Evolutionary conservation across 192 early-diverging fungal species (phyloP).

Genomic region (Entomortierella beljakovae): DNA sequence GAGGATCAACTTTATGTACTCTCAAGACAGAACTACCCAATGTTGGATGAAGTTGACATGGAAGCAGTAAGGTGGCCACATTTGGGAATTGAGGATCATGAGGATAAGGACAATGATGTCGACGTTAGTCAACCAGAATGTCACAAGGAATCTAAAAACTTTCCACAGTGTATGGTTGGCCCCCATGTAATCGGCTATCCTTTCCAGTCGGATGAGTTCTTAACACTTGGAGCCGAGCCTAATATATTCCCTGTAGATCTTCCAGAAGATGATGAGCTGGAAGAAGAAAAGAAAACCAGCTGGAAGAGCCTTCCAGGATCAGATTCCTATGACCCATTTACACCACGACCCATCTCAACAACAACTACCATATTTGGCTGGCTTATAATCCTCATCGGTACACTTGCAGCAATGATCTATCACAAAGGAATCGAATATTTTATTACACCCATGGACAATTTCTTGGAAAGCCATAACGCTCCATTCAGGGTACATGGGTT

Average conservation of each 20-base stretch:
- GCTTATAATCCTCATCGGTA: slow-evolving; percentile 22
- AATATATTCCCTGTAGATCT: not conserved
- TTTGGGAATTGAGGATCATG: slow-evolving; percentile 18
- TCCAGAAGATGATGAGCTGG: not conserved
- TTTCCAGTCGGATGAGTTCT: slow-evolving; percentile 10
- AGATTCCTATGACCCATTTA: slow-evolving; percentile 5
- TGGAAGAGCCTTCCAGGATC: not conserved
- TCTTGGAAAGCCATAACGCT: slow-evolving; percentile 23
- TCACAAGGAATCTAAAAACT: slow-evolving; percentile 7
- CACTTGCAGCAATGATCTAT: slow-evolving; percentile 27
- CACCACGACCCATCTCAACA: slow-evolving; percentile 18
- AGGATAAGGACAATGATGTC: not conserved
- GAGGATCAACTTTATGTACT: slow-evolving; percentile 37
- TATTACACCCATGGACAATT: slow-evolving; percentile 22
- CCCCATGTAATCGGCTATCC: slow-evolving; percentile 16
- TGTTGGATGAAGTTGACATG: slow-evolving; percentile 3
- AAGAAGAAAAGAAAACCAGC: not conserved
- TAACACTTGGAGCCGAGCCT: slow-evolving; percentile 3
- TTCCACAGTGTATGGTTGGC: slow-evolving; percentile 28
- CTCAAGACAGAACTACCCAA: slow-evolving; percentile 32
- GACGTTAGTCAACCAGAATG: slow-evolving; percentile 3
- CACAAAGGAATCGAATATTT: slow-evolving; percentile 26
- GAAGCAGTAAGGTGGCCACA: not conserved
- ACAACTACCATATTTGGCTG: slow-evolving; percentile 44
- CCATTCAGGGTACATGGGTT: slow-evolving; percentile 31